Base-by-base conservation (phyloP, 1,139 yeast genomes). In the Diutina mesorugosa region DNA sequence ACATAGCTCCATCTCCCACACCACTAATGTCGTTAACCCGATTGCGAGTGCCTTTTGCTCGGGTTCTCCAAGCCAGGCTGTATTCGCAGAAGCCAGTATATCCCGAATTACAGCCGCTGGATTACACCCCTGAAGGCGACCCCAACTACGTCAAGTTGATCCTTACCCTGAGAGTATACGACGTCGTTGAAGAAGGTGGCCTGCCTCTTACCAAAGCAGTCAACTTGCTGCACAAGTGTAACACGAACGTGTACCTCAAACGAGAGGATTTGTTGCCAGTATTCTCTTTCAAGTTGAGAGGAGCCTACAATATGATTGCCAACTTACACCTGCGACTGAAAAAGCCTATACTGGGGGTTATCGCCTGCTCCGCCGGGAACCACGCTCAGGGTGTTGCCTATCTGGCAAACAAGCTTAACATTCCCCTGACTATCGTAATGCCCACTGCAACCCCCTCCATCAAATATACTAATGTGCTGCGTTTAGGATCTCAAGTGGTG, bases 301-400 rank as follows among this genome's bases (percentile, higher is more conserved):
- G 99, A 59, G 99, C 99, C 29, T 90, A 91, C 71, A 93, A 93
- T 69, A 90, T 90, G 96, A 87, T 93, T 65, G 95, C 98, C 47
- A 88, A 91, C 64, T 72, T 93, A 58, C 84, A 88, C 55, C 58
- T 74, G 41, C 66, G 72, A 56, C 76, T 81, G 32, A 79, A 82
- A 53, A 78, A 83, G 50, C 84, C 87, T 56, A 72, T 87, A 62
- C 81, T 86, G 59, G 99, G 99, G 61, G 97, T 93, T 57, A 87
- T 95, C 68, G 97, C 99, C 0, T 93, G 98, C 65, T 90, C 97
- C 26, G 99, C 99, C 1, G 99, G 99, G 47, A 93, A 93, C 69
- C 99, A 93, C 65, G 99, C 99, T 2, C 99, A 95, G 69, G 99
- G 99, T 60, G 98, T 95, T 8, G 99, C 99, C 0, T 93, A 73